phyloP scores from a whole-genome alignment of 257 asterid species.

The Solanum gandarillasii region DNA sequence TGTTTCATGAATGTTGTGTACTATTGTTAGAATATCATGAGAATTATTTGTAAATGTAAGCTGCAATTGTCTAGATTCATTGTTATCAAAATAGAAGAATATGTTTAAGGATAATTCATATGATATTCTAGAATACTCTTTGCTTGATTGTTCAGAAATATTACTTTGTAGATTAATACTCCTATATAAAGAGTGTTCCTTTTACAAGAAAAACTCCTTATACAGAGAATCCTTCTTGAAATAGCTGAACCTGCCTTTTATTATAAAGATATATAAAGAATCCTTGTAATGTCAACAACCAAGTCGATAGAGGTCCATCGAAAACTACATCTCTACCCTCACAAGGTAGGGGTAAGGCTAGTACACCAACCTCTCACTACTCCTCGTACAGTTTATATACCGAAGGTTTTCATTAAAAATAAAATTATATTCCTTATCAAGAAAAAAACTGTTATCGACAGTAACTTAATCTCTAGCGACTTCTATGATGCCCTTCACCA shows the following conservation, averaged over 20 bases:
- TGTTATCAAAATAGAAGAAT: background rate
- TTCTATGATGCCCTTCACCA: background rate
- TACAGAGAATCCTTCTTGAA: background rate
- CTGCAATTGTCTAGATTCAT: background rate
- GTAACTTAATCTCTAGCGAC: background rate
- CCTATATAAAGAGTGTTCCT: background rate
- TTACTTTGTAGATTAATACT: background rate
- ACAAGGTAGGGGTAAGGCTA: background rate
- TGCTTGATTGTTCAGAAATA: background rate
- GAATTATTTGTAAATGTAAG: background rate
- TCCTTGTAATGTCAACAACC: background rate
- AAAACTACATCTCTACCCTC: background rate
- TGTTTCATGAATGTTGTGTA: background rate
- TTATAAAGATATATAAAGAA: background rate
- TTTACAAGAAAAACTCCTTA: background rate
- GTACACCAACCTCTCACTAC: background rate
- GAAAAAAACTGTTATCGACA: background rate
- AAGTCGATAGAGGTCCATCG: background rate
- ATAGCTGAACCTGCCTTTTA: background rate
- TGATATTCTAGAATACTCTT: background rate
- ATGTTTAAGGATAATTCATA: background rate
- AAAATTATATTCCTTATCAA: background rate
- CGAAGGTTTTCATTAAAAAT: background rate
- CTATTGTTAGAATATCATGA: background rate
- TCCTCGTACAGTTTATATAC: background rate